Evolutionary conservation across 148 eudicot genomes (phyloP).

Genomic region (Heliamphora exappendiculata): DNA sequence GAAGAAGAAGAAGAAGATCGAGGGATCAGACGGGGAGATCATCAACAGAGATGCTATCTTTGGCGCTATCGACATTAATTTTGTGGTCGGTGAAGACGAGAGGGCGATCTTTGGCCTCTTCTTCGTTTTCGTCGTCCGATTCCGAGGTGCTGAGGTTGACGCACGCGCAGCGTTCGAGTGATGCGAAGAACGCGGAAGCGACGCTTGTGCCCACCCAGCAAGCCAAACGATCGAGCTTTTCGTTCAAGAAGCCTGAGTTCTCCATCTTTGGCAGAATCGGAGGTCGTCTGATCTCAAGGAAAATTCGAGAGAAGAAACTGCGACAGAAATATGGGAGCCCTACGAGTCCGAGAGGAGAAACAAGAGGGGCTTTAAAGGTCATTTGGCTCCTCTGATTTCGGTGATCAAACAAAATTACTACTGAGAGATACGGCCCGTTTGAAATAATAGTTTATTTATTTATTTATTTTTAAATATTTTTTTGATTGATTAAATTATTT

Average conservation of each 20-base stretch:
- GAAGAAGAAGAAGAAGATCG: no score
- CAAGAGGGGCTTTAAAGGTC: not conserved
- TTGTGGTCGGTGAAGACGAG: slow-evolving; percentile 39
- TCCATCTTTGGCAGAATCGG: slow-evolving; percentile 25
- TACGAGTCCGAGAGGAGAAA: not conserved
- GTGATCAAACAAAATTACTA: no score
- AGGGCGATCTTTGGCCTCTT: slow-evolving; percentile 60
- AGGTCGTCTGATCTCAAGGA: not conserved
- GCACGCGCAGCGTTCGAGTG: slow-evolving; percentile 70
- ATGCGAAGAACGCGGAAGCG: slow-evolving; percentile 73
- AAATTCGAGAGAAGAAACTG: not conserved
- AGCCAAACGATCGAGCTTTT: slow-evolving; percentile 49
- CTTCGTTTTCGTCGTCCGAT: slow-evolving; percentile 55
- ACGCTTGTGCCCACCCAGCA: slow-evolving; percentile 64
- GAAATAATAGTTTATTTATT: no score
- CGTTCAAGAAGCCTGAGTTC: slow-evolving; percentile 27
- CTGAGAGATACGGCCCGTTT: no score
- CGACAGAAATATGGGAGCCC: not conserved
- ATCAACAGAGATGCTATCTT: slow-evolving; percentile 32
- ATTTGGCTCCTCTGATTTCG: no score
- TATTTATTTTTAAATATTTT: no score
- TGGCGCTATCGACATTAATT: not conserved
- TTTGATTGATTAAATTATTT: no score
- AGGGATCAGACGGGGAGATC: slow-evolving; percentile 62
- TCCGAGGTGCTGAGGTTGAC: slow-evolving; percentile 67